A percentile compares a stretch with the other conserved stretches of the same genome.
phyloP scores from a whole-genome alignment of 257 asterid genomes.

The Solanum pennellii region DNA sequence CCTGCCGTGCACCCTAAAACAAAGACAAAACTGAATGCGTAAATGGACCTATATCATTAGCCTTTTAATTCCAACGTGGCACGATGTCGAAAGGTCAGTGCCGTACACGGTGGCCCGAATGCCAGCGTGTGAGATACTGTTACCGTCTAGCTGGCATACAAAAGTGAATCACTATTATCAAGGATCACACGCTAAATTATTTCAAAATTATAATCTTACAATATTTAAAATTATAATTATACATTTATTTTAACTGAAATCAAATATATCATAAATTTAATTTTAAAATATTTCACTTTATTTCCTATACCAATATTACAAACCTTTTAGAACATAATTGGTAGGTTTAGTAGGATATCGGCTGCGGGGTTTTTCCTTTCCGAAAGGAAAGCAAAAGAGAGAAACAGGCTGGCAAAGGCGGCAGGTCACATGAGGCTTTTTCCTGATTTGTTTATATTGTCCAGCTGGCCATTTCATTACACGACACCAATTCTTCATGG shows the following conservation, averaged over 20 bases:
- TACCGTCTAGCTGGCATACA: conserved; percentile 30
- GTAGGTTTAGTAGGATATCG: not conserved
- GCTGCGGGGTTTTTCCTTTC: not conserved
- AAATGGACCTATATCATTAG: not conserved
- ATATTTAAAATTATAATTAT: not conserved
- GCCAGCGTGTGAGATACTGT: conserved; percentile 28
- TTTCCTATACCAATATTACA: too few relatives aligned
- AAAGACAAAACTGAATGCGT: not conserved
- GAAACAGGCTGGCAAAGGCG: not conserved
- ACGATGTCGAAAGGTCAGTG: conserved; percentile 16
- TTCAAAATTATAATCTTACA: not conserved
- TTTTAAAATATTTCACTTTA: not conserved
- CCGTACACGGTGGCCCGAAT: conserved; percentile 37
- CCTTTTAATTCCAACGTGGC: conserved; percentile 19
- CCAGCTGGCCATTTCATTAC: not conserved
- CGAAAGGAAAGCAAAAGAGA: not conserved
- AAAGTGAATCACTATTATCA: not conserved
- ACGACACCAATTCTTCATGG: not conserved
- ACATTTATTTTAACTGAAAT: not conserved
- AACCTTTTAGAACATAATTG: not conserved
- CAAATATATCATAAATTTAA: too few relatives aligned
- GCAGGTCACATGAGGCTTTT: not conserved
- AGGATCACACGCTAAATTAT: not conserved
- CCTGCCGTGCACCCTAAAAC: not conserved
- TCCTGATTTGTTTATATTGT: not conserved